Base-by-base conservation (phyloP, 2,329 filamentous ascomycete genomes). In the Iodosphaeria phyllophila region DNA sequence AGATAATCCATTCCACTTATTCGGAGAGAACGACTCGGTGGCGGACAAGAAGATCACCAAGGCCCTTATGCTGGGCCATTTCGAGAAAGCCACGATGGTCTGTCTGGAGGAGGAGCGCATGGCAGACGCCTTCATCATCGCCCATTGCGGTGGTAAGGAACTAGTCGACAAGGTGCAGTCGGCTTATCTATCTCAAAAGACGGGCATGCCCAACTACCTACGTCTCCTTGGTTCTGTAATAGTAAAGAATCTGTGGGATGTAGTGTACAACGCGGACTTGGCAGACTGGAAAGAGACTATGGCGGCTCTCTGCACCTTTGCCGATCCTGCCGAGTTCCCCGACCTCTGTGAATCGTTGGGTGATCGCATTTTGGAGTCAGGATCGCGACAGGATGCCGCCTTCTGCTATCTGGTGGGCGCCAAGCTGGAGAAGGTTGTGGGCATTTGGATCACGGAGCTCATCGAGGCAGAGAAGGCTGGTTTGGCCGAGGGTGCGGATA, bases 361-460 rank as follows among this genome's bases (percentile, higher is more conserved):
- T 37, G 91, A 98, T 47, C 71, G 91, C 16, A 68, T 98, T 20
- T 65, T 79, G 33, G 86, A 92, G 42, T 56, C 57, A n/a, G 67
- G 67, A 13, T 64, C 73, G 19, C 67, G 80, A 32, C 86, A 92
- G 47, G 80, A 98, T 48, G 89, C 89, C 17, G 84, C 82, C 1
- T 92, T 98, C 64, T 98, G 91, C 52, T 98, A 84, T 51, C 58
- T 98, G 32, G 83, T 86, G 22, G 86, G 89, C 30, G 92, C 86
- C 11, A 95, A 93, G 54, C 63, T 98, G 4, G 86, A 98, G 51
- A 98, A 98, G 64, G 86, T 95, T 13, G 79, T 95, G 22, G 65
- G 65, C 18, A 93, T 95, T 42, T 98, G 89, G 89, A 74, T 86
- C 27, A 63, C 77, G 25, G 84, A 95, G 50, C 67, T 95, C 10